These are phyloP conservation scores for Chenopodium berlandieri DNA, from an alignment of 148 eudicot genomes.

Conservation along the genomic window DNA sequence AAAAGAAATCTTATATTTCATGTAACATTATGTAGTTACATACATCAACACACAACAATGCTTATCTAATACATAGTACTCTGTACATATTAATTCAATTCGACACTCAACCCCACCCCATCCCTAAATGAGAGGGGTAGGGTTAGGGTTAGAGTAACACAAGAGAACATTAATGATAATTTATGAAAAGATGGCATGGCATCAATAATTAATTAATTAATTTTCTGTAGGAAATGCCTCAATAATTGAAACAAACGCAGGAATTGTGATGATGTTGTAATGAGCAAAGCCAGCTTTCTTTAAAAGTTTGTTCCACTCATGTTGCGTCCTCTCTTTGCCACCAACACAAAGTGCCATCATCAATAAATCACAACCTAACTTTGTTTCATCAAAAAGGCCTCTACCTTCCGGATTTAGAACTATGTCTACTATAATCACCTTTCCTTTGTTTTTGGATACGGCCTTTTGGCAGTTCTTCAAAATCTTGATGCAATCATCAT, in stretches of 20 bases:
- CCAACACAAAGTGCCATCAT: constrained; percentile 20
- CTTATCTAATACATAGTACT: too few relatives aligned
- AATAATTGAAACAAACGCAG: background rate
- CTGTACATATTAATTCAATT: too few relatives aligned
- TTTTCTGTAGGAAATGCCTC: too few relatives aligned
- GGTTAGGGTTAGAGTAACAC: too few relatives aligned
- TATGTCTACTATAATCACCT: constrained; percentile 33
- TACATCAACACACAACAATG: too few relatives aligned
- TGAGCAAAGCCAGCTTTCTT: constrained; percentile 28
- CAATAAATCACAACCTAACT: constrained; percentile 22
- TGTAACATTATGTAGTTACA: too few relatives aligned
- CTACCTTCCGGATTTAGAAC: constrained; percentile 15
- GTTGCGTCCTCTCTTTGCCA: constrained; percentile 30
- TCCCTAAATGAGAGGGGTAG: too few relatives aligned
- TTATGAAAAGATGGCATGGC: too few relatives aligned
- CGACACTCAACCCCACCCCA: too few relatives aligned
- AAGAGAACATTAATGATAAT: too few relatives aligned
- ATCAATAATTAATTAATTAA: too few relatives aligned
- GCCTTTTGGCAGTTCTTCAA: constrained; percentile 36
- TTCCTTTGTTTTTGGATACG: constrained; percentile 24
- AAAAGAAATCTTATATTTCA: too few relatives aligned
- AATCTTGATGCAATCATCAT: constrained; percentile 37
- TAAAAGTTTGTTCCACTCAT: constrained; percentile 27
- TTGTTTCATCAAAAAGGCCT: constrained; percentile 6
- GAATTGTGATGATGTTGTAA: constrained; percentile 23